These are phyloP conservation scores for Melaleuca quinquenervia DNA, from an alignment of 345 rosid genomes.

Conservation along the genomic window DNA sequence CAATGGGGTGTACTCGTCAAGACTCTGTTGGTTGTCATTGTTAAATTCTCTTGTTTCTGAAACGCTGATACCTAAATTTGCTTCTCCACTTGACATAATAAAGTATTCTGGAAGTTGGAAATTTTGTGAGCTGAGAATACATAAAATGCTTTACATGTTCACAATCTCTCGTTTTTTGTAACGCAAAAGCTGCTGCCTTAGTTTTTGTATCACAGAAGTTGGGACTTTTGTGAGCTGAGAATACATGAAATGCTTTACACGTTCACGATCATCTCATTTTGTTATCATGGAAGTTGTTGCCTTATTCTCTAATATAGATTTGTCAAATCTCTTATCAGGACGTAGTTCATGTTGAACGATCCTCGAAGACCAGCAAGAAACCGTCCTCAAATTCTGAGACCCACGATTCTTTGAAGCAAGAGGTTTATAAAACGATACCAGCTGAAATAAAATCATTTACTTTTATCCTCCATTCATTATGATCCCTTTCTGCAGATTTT, in stretches of 20 bases:
- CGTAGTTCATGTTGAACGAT: slow-evolving; percentile 29
- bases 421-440: slow-evolving; percentile 31
- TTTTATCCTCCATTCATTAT: neutral
- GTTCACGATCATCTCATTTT: too few relatives aligned
- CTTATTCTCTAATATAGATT: slow-evolving; percentile 1
- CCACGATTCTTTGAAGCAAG: slow-evolving; percentile 63
- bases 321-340: slow-evolving; percentile 31
- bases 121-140: neutral
- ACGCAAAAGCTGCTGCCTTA: too few relatives aligned
- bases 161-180: too few relatives aligned
- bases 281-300: neutral
- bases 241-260: neutral
- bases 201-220: too few relatives aligned
- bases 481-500: slow-evolving; percentile 38
- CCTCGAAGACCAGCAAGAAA: slow-evolving; percentile 30
- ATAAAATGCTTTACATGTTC: neutral
- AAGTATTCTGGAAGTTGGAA: neutral
- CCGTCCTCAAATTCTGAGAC: slow-evolving; percentile 31
- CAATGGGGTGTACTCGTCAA: neutral
- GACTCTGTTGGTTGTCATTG: neutral
- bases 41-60: neutral
- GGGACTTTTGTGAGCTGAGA: neutral
- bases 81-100: neutral
- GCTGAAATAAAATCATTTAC: neutral
- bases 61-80: neutral